Evolutionary conservation across 1,284 basidiomycete genomes (phyloP), one percentile per base, ranked within the genome.

Genomic region (Cystobasidium pallidum): DNA sequence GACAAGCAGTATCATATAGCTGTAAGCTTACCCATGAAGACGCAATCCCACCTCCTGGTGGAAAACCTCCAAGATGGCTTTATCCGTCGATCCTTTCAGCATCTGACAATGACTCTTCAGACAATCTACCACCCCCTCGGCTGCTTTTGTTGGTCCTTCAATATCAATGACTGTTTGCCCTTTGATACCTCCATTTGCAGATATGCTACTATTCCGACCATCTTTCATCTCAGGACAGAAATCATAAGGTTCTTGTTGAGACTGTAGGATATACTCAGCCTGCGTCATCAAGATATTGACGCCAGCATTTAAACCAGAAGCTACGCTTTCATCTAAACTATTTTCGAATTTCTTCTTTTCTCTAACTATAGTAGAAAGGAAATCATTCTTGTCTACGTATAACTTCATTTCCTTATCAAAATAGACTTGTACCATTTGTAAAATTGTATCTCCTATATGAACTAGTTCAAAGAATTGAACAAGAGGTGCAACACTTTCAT

Each of bases 401-500:
- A 85, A 32, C 68, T 90, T 91, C 79, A 98, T 83, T 78, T 96
- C 94, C 79, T 94, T 94, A 79, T 98, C 94, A 79, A 94, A 99
- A 81, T 95, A 99, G 1, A 98, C 95, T 77, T 98, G 92, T 1
- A 96, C 88, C 88, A 99, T 96, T 32, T 90, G 92, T 82, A 94
- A 92, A 63, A 99, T 97, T 21, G 92, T 99, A 80, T 99, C 95
- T 0, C 93, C 96, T 19, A 98, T 85, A 82, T 99, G 95, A 0
- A 96, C 94, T 19, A 99, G 85, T 83, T 98, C 95, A 77, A 99
- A 98, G 82, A 99, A 99, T 81, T 98, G 94, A 54, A 97, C 83
- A 1, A 99, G 82, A 0, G 95, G 94, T 0, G 93, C 92, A 0
- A 98, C 93, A 71, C 86, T 88, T 30, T 86, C 87, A 19, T 87